Evolutionary conservation across 352 stramenopile genomes (phyloP).

Genomic region (Globisporangium carolinianum): DNA sequence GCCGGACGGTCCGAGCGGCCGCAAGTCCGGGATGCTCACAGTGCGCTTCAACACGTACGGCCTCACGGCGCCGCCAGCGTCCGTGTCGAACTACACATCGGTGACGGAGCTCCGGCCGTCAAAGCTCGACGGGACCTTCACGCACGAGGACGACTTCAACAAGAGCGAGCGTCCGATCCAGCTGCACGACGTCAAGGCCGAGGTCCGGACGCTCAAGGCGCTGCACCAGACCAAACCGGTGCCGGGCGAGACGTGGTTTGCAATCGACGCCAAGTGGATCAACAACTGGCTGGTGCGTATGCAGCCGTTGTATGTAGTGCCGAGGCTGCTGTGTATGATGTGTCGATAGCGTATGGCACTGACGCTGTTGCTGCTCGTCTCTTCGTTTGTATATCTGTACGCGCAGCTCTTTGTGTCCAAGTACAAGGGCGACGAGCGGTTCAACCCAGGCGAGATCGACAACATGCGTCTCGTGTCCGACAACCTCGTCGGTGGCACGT

Average conservation of each 20-base stretch:
- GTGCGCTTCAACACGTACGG: constrained; percentile 69
- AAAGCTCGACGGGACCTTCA: constrained; percentile 36
- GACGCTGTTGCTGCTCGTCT: not conserved
- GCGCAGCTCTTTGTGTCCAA: constrained; percentile 57
- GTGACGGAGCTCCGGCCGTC: constrained; percentile 44
- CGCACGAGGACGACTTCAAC: constrained; percentile 71
- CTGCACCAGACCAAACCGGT: constrained; percentile 57
- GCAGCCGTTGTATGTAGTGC: not conserved
- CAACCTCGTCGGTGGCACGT: constrained; percentile 52
- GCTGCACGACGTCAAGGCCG: constrained; percentile 49
- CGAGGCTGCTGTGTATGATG: not conserved
- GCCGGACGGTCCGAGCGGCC: constrained; percentile 34
- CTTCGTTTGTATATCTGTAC: not conserved
- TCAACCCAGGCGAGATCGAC: constrained; percentile 54
- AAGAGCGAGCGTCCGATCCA: constrained; percentile 26
- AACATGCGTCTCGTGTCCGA: constrained; percentile 75
- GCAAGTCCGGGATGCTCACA: constrained; percentile 60
- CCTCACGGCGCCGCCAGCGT: constrained; percentile 19
- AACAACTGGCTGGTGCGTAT: constrained; percentile 37
- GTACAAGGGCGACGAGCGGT: constrained; percentile 47
- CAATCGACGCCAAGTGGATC: constrained; percentile 58
- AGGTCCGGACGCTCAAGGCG: constrained; percentile 56
- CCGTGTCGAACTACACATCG: constrained; percentile 41
- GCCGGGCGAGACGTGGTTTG: constrained; percentile 63
- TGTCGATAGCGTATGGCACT: not conserved